These are phyloP conservation scores for Elongisporangium undulatum DNA, from an alignment of 352 stramenopile species.

Conservation along the genomic window DNA sequence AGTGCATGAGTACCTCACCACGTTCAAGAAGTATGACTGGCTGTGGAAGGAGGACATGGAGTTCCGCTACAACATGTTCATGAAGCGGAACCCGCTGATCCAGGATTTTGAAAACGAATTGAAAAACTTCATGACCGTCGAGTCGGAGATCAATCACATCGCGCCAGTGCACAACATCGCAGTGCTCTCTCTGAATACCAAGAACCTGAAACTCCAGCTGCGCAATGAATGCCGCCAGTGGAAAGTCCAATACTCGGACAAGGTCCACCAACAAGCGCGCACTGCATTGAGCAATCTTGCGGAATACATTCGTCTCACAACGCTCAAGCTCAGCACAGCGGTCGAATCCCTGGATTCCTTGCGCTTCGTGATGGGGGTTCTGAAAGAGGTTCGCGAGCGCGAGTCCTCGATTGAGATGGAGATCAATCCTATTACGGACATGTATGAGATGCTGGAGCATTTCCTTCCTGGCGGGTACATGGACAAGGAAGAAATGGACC, in stretches of 20 bases:
- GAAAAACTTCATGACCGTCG: conserved; percentile 76
- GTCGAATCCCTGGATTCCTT: conserved; percentile 76
- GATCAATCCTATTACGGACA: conserved; percentile 84
- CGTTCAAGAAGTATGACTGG: conserved; percentile 90
- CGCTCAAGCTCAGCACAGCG: conserved; percentile 50
- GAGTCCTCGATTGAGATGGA: conserved; percentile 89
- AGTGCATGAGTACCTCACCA: conserved; percentile 72
- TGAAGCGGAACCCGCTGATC: conserved; percentile 73
- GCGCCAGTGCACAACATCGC: conserved; percentile 83
- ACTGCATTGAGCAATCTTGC: conserved; percentile 57
- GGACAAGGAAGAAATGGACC: conserved; percentile 89
- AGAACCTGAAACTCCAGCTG: conserved; percentile 86
- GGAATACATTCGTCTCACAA: conserved; percentile 81
- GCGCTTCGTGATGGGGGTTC: conserved; percentile 78
- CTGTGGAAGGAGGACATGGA: conserved; percentile 90
- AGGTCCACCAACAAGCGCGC: conserved; percentile 72
- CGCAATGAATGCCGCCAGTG: conserved; percentile 82
- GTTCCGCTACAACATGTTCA: conserved; percentile 82
- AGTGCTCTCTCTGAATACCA: conserved; percentile 81
- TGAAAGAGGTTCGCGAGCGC: conserved; percentile 81
- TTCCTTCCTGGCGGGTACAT: conserved; percentile 83
- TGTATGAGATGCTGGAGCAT: conserved; percentile 89
- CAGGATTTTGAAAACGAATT: conserved; percentile 83
- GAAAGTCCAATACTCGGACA: conserved; percentile 85
- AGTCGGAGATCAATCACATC: conserved; percentile 74